Conservation (phyloP, 192 early-diverging fungal genomes). For the Thamnidium elegans region DNA sequence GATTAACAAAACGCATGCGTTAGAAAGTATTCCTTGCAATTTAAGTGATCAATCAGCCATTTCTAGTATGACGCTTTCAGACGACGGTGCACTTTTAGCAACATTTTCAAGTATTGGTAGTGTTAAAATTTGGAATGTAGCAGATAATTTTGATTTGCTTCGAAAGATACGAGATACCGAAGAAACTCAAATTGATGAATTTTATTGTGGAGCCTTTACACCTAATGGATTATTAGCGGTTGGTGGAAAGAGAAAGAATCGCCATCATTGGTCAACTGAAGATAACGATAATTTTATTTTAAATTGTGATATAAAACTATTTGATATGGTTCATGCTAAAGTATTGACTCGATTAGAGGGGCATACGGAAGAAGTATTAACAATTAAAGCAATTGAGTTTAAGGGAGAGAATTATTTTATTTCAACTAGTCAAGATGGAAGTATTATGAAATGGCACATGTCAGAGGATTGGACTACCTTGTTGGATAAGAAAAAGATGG, state of each 20-base stretch:
- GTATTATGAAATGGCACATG: constrained; percentile 90
- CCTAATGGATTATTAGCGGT: constrained; percentile 52
- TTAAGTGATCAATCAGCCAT: constrained; percentile 80
- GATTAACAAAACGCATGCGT: constrained; percentile 69
- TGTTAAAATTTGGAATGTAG: constrained; percentile 76
- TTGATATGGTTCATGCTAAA: constrained; percentile 78
- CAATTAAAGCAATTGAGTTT: constrained; percentile 73
- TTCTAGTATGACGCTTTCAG: constrained; percentile 80
- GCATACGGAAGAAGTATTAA: constrained; percentile 87
- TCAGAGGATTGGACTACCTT: constrained; percentile 71
- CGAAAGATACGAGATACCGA: constrained; percentile 68
- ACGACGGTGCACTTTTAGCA: constrained; percentile 81
- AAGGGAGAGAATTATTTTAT: constrained; percentile 82
- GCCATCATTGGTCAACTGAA: constrained; percentile 80
- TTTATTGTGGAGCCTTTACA: constrained; percentile 77
- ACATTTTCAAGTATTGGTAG: constrained; percentile 82
- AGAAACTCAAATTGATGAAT: constrained; percentile 89
- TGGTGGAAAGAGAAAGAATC: constrained; percentile 91
- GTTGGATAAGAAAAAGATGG: constrained; percentile 62
- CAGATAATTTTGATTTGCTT: constrained; percentile 63
- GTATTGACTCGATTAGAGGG: constrained; percentile 77
- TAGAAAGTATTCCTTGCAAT: constrained; percentile 60
- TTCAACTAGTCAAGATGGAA: constrained; percentile 92
- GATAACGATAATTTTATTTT: constrained; percentile 95
- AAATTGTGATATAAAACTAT: constrained; percentile 90